Conservation (phyloP, 1,284 basidiomycete genomes). For the Bondarzewia mesenterica region DNA sequence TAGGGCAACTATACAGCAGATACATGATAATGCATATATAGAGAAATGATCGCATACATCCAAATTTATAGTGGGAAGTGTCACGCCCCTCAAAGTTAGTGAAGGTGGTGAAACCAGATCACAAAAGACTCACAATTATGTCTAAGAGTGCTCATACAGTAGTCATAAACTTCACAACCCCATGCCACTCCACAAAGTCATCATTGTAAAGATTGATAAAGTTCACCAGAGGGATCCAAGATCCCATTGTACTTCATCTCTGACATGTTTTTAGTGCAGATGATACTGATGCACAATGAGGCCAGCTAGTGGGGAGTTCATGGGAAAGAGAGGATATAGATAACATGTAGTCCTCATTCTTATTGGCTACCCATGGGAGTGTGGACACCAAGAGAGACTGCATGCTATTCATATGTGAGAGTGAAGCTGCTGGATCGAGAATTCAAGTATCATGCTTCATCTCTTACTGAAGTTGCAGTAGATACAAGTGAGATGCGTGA, state of each 20-base stretch:
- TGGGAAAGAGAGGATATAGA: constrained; percentile 7
- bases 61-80: too few species aligned
- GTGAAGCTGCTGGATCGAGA: too few species aligned
- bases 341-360: constrained; percentile 25
- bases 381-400: background rate
- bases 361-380: constrained; percentile 10
- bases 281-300: background rate
- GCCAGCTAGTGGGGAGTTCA: background rate
- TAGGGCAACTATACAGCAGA: too few species aligned
- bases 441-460: too few species aligned
- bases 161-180: constrained; percentile 49
- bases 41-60: too few species aligned
- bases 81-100: too few species aligned
- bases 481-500: constrained; percentile 29
- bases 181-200: constrained; percentile 42
- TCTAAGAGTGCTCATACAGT: constrained; percentile 10
- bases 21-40: too few species aligned
- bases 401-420: too few species aligned
- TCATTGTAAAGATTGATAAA: constrained; percentile 59
- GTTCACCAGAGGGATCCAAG: constrained; percentile 41
- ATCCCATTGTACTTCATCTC: constrained; percentile 31
- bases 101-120: too few species aligned
- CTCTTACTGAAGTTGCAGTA: constrained; percentile 8
- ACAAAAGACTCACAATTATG: too few species aligned
- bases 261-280: constrained; percentile 11